Evolutionary conservation across 768 basidiomycete genomes (phyloP), one percentile per base, ranked within the genome.

Genomic region (Cyathus striatus): DNA sequence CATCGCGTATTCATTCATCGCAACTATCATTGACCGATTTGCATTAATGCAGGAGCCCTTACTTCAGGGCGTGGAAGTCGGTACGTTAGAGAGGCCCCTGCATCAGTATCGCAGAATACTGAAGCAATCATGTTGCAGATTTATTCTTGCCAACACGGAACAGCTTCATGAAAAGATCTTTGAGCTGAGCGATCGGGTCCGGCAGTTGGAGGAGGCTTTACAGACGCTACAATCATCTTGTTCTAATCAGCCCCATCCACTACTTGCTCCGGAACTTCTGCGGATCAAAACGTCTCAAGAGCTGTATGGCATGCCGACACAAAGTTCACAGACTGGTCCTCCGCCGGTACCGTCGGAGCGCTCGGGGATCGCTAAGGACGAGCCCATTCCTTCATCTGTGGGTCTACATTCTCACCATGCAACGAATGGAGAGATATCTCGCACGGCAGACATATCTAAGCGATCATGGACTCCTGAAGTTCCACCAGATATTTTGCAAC

Each of bases 231-330:
- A 79, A 50, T 39, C 66, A 10, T 61, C 64, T 26, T 57, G 53
- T 38, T 60, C 75, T 1, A 40, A 55, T 26, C 69, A 70, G 23
- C 55, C 62, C 0, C 81, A 83, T 52, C 79, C 82, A 13, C 69
- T 83, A 13, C 68, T 84, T 26, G 50, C 61, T 9, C 69, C 78
- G n/a, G 81, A 82, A 13, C 63, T 83, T 17, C 66, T 79, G 13
- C 73, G 68, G 51, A 75, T 83, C 47, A 83, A 83, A 53, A 82
- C 79, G 23, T 79, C 81, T 0, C 78, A 84, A 57, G 83, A 85
- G 34, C 70, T 83, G 7, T 78, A 82, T 57, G 61, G 59, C 10
- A 50, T 44, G 41, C 52, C 27, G 33, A 38, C 46, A 3, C 49
- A 24, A 16, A 42, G 17, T 16, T 32, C 20, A 12, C 45, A 38